These are phyloP conservation scores for Diaporthe velutina DNA, from an alignment of 2,329 filamentous ascomycete genomes.

Conservation along the genomic window DNA sequence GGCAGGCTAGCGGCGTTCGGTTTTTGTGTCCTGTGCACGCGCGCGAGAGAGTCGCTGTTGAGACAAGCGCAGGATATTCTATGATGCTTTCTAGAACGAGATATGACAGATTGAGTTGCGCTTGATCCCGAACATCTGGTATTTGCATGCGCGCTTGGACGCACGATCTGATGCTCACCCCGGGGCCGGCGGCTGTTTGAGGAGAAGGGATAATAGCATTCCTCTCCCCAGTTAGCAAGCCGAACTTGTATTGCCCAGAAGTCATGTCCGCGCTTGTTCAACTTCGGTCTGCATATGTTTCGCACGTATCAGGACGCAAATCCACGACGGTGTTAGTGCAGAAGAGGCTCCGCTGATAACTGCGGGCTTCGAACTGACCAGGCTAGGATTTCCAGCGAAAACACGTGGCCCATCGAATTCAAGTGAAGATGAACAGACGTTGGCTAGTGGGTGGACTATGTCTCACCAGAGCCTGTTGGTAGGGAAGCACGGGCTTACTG, in stretches of 20 bases:
- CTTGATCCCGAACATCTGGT: constrained; percentile 22
- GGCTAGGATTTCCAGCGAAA: background rate
- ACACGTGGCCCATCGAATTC: background rate
- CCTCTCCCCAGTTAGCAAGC: background rate
- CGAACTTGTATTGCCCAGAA: background rate
- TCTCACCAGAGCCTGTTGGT: constrained; percentile 12
- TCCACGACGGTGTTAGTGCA: background rate
- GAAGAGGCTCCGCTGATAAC: background rate
- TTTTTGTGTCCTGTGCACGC: constrained; percentile 24
- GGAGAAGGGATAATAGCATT: background rate
- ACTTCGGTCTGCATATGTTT: background rate
- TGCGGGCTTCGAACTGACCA: background rate
- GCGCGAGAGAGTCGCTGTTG: background rate
- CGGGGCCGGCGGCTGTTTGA: constrained; percentile 27
- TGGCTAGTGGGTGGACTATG: background rate
- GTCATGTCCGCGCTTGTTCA: background rate
- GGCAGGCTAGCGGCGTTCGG: constrained; percentile 10
- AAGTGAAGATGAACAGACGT: constrained; percentile 18
- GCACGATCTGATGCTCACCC: constrained; percentile 6
- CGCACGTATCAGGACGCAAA: constrained; percentile 11
- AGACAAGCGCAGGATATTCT: constrained; percentile 8
- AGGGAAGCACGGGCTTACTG: background rate
- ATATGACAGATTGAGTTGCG: constrained; percentile 28
- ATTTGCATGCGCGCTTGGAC: constrained; percentile 26
- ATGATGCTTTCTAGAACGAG: constrained; percentile 31